Percentiles rank a stretch among this genome's conserved stretches.
Evolutionary conservation across 768 basidiomycete species (phyloP).

Genomic region (Suillus luteus): DNA sequence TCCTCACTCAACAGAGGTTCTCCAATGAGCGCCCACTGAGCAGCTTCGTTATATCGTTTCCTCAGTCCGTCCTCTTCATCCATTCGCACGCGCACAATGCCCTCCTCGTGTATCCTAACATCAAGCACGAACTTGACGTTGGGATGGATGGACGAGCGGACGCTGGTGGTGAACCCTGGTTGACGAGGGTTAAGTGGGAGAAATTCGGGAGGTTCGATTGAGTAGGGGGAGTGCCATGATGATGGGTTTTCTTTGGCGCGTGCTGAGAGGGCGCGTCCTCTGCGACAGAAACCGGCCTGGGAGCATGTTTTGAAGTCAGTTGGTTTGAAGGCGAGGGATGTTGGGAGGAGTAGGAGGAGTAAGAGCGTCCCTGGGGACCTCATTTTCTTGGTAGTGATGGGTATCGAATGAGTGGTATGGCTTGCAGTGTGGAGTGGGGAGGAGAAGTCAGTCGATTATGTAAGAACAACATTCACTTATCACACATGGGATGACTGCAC

Average conservation of each 20-base stretch:
- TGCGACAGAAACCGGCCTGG: conserved; percentile 95
- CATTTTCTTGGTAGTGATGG: conserved; percentile 1
- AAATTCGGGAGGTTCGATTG: conserved; percentile 61
- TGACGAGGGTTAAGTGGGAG: conserved; percentile 47
- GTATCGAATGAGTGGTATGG: not conserved
- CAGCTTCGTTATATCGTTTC: conserved; percentile 91
- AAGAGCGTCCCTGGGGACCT: conserved; percentile 11
- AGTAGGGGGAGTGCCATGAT: conserved; percentile 87
- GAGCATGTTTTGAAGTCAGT: conserved; percentile 93
- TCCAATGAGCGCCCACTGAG: conserved; percentile 81
- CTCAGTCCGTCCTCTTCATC: conserved; percentile 80
- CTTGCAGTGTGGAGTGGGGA: not conserved
- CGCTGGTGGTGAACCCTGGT: conserved; percentile 70
- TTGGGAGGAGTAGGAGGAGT: conserved; percentile 33
- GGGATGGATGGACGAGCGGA: conserved; percentile 83
- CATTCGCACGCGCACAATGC: conserved; percentile 89
- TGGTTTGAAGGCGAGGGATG: conserved; percentile 59
- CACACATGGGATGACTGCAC: not conserved
- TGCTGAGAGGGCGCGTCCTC: conserved; percentile 80
- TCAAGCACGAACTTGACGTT: conserved; percentile 80
- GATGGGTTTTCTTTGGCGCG: conserved; percentile 60
- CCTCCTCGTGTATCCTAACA: conserved; percentile 83
- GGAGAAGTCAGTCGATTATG: not conserved
- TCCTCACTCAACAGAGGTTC: conserved; percentile 66
- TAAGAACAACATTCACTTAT: not conserved